phyloP scores from a whole-genome alignment of 345 rosid genomes.

The Salix caprea region DNA sequence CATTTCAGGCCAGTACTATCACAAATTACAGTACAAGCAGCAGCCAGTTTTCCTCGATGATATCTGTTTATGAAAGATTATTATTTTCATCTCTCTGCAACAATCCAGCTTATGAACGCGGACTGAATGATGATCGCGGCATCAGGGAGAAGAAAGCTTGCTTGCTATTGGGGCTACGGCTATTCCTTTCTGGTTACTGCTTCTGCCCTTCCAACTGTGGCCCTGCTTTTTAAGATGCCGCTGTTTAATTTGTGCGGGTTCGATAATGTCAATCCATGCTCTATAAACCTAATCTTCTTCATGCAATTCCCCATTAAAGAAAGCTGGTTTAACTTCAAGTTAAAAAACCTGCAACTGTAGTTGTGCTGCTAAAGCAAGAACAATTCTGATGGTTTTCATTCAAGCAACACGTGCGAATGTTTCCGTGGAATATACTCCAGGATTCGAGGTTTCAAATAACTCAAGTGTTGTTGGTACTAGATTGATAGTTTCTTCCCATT shows the following conservation, averaged over 20 bases:
- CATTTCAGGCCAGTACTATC: background rate
- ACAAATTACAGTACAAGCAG: background rate
- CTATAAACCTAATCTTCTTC: no score
- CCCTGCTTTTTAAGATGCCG: background rate
- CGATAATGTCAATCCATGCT: no score
- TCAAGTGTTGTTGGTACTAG: no score
- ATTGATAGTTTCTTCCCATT: background rate
- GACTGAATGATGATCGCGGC: slow-evolving; percentile 75
- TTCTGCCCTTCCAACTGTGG: slow-evolving; percentile 1
- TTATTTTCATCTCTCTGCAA: background rate
- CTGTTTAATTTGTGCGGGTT: background rate
- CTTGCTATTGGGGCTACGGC: slow-evolving; percentile 43
- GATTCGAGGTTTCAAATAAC: no score
- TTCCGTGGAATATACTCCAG: background rate
- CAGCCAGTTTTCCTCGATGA: background rate
- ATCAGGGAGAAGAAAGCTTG: slow-evolving; percentile 34
- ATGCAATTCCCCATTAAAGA: no score
- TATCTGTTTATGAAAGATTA: background rate
- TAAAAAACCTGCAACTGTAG: no score
- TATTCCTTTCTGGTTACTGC: slow-evolving; percentile 27
- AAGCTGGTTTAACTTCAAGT: no score
- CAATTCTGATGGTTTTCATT: no score
- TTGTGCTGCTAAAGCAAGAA: no score
- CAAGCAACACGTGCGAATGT: no score
- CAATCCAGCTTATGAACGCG: slow-evolving; percentile 36